A percentile compares a stretch with the other conserved stretches of the same genome.
phyloP scores from a whole-genome alignment of 257 asterid species.

The Ajuga chamaepitys region DNA sequence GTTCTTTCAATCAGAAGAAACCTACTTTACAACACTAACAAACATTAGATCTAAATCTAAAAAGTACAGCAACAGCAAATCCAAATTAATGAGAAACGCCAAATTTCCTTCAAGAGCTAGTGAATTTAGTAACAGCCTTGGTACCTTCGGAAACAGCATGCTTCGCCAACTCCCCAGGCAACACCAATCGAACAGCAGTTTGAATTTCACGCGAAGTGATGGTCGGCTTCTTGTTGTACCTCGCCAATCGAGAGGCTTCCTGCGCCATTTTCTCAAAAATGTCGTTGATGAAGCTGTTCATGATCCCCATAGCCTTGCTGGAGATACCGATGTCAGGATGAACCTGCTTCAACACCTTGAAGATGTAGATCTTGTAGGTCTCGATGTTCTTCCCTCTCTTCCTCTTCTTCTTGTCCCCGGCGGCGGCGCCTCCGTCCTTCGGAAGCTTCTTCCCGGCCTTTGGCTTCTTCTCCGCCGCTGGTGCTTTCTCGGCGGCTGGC shows the following conservation, averaged over 20 bases:
- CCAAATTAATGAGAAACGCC: not conserved
- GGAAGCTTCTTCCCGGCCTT: slow-evolving; percentile 71
- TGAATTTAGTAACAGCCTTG: slow-evolving; percentile 73
- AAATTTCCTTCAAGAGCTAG: slow-evolving; percentile 35
- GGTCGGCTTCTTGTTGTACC: slow-evolving; percentile 74
- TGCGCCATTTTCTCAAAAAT: slow-evolving; percentile 64
- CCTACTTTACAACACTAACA: slow-evolving; percentile 7
- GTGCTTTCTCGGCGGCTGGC: slow-evolving; percentile 60
- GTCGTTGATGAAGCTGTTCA: slow-evolving; percentile 75
- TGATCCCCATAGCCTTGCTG: slow-evolving; percentile 75
- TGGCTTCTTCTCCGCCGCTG: slow-evolving; percentile 55
- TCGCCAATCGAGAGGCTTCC: slow-evolving; percentile 44
- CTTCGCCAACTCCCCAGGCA: slow-evolving; percentile 69
- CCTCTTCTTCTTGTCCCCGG: slow-evolving; percentile 67
- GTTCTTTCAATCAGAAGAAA: not conserved
- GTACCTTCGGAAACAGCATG: slow-evolving; percentile 72
- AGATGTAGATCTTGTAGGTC: slow-evolving; percentile 76
- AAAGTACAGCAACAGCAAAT: not conserved
- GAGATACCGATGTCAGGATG: slow-evolving; percentile 74
- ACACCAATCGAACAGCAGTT: slow-evolving; percentile 60
- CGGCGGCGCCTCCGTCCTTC: slow-evolving; percentile 42
- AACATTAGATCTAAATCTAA: slow-evolving; percentile 1
- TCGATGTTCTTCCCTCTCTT: slow-evolving; percentile 36
- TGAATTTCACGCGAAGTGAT: slow-evolving; percentile 69
- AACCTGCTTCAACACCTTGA: slow-evolving; percentile 69